These are phyloP conservation scores for Colletotrichum musicola DNA, from an alignment of 2,329 filamentous ascomycete genomes.

Conservation along the genomic window DNA sequence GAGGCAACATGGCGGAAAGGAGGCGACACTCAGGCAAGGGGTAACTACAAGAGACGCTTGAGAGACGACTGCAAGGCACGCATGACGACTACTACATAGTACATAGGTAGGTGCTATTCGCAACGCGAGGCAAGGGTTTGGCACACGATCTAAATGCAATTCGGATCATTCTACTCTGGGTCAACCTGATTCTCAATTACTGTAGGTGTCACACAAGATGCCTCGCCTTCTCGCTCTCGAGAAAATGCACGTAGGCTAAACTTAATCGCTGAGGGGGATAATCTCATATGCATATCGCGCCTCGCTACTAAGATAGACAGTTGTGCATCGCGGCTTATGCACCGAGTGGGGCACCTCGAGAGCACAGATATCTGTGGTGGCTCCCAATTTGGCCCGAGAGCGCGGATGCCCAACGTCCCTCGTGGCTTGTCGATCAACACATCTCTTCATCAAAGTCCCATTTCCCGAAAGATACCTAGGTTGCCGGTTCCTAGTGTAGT, in stretches of 20 bases:
- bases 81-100: too few relatives aligned
- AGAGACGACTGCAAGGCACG: too few relatives aligned
- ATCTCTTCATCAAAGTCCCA: constrained; percentile 29
- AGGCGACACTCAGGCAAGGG: background rate
- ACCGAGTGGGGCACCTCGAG: background rate
- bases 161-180: too few relatives aligned
- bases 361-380: constrained; percentile 2
- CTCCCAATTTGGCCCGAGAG: constrained; percentile 14
- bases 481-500: constrained; percentile 8
- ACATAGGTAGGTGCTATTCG: too few relatives aligned
- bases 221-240: too few relatives aligned
- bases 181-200: too few relatives aligned
- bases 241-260: too few relatives aligned
- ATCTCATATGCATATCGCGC: background rate
- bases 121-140: too few relatives aligned
- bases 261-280: background rate
- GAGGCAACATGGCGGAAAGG: background rate
- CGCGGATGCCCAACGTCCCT: constrained; percentile 27
- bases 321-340: constrained; percentile 18
- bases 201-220: too few relatives aligned
- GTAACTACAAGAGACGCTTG: too few relatives aligned
- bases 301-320: background rate
- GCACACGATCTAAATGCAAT: too few relatives aligned
- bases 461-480: constrained; percentile 9
- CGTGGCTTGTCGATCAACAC: constrained; percentile 31